These are phyloP conservation scores for Ceratonia siliqua DNA, from an alignment of 306 rosid species.

Conservation along the genomic window DNA sequence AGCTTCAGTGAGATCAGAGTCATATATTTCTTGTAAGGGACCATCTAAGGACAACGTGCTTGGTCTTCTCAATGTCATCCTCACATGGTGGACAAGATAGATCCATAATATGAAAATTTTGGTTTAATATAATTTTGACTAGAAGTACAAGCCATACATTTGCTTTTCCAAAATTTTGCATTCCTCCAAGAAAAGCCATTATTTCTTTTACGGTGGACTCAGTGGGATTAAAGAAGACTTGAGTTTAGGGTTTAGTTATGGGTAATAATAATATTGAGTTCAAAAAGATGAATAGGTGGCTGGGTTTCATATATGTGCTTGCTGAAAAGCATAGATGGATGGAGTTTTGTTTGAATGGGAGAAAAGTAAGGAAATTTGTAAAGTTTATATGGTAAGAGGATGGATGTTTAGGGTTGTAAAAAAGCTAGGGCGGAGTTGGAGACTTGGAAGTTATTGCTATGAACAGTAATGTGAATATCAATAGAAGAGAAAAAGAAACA, in stretches of 20 bases:
- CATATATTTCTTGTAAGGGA: too few species aligned
- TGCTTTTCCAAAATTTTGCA: not conserved
- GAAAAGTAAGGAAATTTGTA: not conserved
- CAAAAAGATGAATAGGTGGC: not conserved
- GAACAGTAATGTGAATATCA: not conserved
- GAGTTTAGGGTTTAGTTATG: not conserved
- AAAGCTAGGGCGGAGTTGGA: conserved; percentile 4
- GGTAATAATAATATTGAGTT: not conserved
- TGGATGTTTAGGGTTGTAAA: not conserved
- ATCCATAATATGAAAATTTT: too few species aligned
- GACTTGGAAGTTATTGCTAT: not conserved
- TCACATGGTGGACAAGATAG: too few species aligned
- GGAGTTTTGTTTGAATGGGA: not conserved
- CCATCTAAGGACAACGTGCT: too few species aligned
- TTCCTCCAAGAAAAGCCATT: not conserved
- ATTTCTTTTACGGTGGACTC: not conserved
- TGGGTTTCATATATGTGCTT: not conserved
- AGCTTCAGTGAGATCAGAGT: too few species aligned
- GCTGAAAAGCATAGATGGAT: conserved; percentile 6
- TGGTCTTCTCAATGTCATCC: too few species aligned
- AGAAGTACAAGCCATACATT: not conserved
- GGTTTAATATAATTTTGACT: too few species aligned
- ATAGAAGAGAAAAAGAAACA: conserved; percentile 3
- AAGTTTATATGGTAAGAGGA: not conserved
- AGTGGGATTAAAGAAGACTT: conserved; percentile 4